Evolutionary conservation across 192 early-diverging fungal genomes (phyloP), one percentile per base, ranked within the genome.

Genomic region (Linderina pennispora): DNA sequence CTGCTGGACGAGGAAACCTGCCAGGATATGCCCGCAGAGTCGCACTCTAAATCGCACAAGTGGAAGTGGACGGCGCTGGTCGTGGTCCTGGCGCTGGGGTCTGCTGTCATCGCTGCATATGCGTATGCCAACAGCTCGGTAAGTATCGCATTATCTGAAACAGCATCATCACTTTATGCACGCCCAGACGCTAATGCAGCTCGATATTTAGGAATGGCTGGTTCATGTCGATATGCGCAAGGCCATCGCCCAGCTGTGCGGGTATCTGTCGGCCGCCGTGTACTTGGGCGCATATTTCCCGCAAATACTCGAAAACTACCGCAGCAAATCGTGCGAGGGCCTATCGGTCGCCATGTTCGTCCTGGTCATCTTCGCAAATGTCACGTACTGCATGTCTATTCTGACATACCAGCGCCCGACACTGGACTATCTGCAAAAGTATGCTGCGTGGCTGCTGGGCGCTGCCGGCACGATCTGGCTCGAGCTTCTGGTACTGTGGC

Each of bases 271-370:
- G 36, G 86, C 86, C 0, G 18, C 79, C 2, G 63, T 88, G 0
- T 91, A 91, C 43, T 61, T 84, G 3, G 74, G 80, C 35, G 77
- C 80, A 2, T 80, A 88, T 40, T 50, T 90, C 16, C 90, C 90
- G 2, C 90, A 92, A 51, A 81, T 92, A 19, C 56, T 84, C 40
- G 74, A 80, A 51, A 92, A 92, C 67, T 78, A 72, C 53, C 43
- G 55, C 17, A 69, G 70, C 38, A 75, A 81, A 44, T 80, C 77
- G 3, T 82, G 80, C 18, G 88, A 89, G 46, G 90, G 90, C 4
- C 73, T 92, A 23, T 82, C 82, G 5, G 36, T 87, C 31, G 76
- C 77, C 15, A 89, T 90, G 86, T 92, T 92, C 55, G 43, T 80
- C 14, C 78, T 86, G 50, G 77, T 79, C 28, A 78, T 87, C 13